Evolutionary conservation across 192 early-diverging fungal genomes (phyloP).

Genomic region (Rhizoclosmatium sp.): DNA sequence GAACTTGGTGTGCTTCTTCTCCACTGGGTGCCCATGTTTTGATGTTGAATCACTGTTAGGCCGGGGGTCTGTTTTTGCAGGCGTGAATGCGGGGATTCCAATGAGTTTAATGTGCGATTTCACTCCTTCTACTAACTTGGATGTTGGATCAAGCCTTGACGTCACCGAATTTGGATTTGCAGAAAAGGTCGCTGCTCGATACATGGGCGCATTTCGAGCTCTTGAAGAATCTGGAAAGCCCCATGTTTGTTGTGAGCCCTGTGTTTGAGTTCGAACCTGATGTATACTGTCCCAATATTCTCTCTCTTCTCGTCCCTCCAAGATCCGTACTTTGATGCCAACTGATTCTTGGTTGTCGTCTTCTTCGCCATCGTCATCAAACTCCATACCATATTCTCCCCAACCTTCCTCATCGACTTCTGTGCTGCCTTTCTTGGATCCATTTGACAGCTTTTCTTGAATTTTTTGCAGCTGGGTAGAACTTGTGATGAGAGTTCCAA

Average conservation of each 20-base stretch:
- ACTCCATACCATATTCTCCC: not conserved
- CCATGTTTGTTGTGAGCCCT: not conserved
- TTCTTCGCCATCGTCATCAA: not conserved
- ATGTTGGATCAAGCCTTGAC: not conserved
- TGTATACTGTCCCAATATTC: conserved; percentile 23
- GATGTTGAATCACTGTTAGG: not conserved
- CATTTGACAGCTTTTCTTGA: not conserved
- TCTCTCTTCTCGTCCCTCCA: conserved; percentile 6
- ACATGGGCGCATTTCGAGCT: not conserved
- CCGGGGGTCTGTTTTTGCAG: too few species aligned
- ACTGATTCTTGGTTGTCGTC: not conserved
- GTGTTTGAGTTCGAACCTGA: not conserved
- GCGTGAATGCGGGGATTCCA: not conserved
- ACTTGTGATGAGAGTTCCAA: conserved; percentile 37
- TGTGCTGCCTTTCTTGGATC: too few species aligned
- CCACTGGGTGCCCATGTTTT: not conserved
- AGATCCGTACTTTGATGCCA: not conserved
- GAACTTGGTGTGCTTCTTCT: not conserved
- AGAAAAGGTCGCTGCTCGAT: not conserved
- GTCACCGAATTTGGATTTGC: not conserved
- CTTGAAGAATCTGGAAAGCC: not conserved
- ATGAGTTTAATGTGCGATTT: not conserved
- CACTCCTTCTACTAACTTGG: not conserved
- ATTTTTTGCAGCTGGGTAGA: conserved; percentile 3
- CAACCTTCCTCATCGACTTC: not conserved